Evolutionary conservation across 2,329 filamentous ascomycete genomes (phyloP).

Genomic region (Exophiala lecanii-corni): DNA sequence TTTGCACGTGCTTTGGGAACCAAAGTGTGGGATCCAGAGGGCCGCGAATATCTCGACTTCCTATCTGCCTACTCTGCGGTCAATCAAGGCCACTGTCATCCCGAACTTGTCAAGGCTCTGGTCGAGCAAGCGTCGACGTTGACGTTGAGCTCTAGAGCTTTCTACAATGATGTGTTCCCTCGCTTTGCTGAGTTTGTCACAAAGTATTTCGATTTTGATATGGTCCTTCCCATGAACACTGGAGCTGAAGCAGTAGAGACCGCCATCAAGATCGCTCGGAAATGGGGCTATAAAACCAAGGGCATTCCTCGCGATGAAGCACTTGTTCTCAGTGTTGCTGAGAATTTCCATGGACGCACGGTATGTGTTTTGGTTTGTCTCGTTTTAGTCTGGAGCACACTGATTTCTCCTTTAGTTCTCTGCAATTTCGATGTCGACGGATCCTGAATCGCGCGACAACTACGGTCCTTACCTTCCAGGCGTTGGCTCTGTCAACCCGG

Average conservation of each 20-base stretch:
- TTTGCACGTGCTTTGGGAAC: constrained; percentile 81
- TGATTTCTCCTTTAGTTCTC: constrained; percentile 60
- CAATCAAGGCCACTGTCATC: constrained; percentile 97
- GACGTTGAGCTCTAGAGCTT: constrained; percentile 89
- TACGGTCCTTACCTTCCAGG: constrained; percentile 94
- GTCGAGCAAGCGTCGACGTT: constrained; percentile 83
- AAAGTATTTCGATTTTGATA: constrained; percentile 86
- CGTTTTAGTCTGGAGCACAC: background rate
- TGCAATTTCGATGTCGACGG: constrained; percentile 90
- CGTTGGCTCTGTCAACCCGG: constrained; percentile 71
- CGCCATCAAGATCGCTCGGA: constrained; percentile 89
- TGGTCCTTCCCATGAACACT: constrained; percentile 98
- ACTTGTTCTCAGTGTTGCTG: constrained; percentile 73
- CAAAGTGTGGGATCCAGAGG: constrained; percentile 95
- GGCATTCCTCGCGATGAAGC: constrained; percentile 80
- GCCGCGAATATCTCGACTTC: constrained; percentile 93
- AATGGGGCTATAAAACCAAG: constrained; percentile 98
- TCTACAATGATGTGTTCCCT: constrained; percentile 98
- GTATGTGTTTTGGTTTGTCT: constrained; percentile 49
- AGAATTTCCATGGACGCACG: constrained; percentile 96
- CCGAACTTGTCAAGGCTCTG: constrained; percentile 85
- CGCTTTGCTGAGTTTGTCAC: constrained; percentile 91
- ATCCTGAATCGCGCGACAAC: constrained; percentile 92
- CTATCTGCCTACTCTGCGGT: constrained; percentile 96
- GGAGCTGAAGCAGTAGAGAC: constrained; percentile 96